Percentiles rank a stretch among this genome's conserved stretches.
These are phyloP conservation scores for Eucalyptus tenuipes DNA, from an alignment of 345 rosid species.

Conservation along the genomic window DNA sequence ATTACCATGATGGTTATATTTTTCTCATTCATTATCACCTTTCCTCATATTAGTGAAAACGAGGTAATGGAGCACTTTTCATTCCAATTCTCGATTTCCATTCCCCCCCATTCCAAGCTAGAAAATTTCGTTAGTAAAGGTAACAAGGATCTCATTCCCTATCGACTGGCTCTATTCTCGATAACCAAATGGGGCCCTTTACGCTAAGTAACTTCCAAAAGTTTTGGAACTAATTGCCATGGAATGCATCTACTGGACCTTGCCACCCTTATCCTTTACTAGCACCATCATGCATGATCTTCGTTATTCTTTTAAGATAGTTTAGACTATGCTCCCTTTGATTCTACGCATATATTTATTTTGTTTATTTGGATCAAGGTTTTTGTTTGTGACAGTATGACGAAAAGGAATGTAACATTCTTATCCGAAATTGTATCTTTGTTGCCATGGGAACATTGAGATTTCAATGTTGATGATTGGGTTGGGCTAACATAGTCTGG, in stretches of 20 bases:
- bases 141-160: neutral
- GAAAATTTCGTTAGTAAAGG: neutral
- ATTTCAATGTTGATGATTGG: neutral
- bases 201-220: neutral
- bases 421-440: neutral
- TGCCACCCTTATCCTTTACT: neutral
- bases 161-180: neutral
- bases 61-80: neutral
- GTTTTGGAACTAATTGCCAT: neutral
- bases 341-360: neutral
- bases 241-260: neutral
- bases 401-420: neutral
- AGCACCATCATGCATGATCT: neutral
- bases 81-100: neutral
- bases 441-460: neutral
- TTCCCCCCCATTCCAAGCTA: neutral
- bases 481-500: neutral
- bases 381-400: neutral
- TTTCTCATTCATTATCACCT: neutral
- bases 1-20: neutral
- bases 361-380: neutral
- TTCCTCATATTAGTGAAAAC: neutral
- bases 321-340: neutral
- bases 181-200: neutral
- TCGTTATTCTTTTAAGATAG: neutral